Evolutionary conservation across 179 eudicot genomes (phyloP).

Genomic region (Gypsophila paniculata): DNA sequence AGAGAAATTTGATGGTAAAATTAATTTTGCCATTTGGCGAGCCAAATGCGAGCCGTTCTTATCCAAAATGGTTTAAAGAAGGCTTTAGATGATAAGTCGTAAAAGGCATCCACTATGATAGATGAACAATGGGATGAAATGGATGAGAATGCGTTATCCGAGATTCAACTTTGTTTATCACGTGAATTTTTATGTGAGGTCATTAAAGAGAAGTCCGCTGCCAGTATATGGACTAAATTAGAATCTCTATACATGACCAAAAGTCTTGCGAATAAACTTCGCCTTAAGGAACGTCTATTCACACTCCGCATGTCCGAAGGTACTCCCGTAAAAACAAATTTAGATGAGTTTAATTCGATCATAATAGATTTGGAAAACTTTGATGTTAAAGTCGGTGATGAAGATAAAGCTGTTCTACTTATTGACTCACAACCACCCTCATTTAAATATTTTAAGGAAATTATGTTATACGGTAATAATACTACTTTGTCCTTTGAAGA

Average conservation of each 20-base stretch:
- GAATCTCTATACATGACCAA: conserved; percentile 3
- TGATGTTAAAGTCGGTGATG: not conserved
- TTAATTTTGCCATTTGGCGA: not conserved
- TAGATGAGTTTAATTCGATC: not conserved
- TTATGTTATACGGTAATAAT: too few species aligned
- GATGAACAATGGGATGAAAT: not conserved
- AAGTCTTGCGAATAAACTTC: not conserved
- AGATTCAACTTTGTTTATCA: not conserved
- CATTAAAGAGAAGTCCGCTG: not conserved
- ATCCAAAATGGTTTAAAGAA: not conserved
- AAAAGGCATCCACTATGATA: not conserved
- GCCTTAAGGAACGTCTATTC: not conserved
- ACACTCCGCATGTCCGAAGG: not conserved
- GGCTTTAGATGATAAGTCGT: not conserved
- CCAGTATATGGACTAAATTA: not conserved
- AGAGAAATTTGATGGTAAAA: not conserved
- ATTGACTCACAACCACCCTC: not conserved
- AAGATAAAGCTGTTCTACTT: not conserved
- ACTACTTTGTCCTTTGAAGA: too few species aligned
- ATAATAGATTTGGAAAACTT: not conserved
- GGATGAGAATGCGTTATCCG: not conserved
- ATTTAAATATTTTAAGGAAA: not conserved
- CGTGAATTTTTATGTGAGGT: not conserved
- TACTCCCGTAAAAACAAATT: not conserved
- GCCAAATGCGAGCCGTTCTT: not conserved